These are phyloP conservation scores for Crinitomyces ghanaensis DNA, from an alignment of 805 yeast species.

Conservation along the genomic window DNA sequence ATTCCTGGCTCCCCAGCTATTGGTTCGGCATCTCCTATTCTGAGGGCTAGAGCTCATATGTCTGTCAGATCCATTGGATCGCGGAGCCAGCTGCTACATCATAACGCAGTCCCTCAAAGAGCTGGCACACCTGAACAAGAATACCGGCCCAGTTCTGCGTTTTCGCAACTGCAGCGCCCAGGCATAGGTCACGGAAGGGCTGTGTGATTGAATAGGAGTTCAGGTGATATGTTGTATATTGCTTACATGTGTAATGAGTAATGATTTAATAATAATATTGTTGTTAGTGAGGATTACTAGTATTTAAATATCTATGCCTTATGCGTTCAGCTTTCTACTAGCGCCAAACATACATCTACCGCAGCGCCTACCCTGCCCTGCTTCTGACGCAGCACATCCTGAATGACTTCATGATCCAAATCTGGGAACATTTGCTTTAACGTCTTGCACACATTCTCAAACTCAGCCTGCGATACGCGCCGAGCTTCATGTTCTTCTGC, in stretches of 20 bases:
- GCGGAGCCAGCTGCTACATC: no score
- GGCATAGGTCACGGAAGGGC: conserved; percentile 14
- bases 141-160: conserved; percentile 15
- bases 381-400: conserved; percentile 58
- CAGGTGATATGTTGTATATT: conserved; percentile 2
- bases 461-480: conserved; percentile 33
- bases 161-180: conserved; percentile 12
- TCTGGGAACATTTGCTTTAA: conserved; percentile 65
- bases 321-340: conserved; percentile 9
- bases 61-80: no score
- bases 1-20: no score
- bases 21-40: no score
- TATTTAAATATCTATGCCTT: not conserved
- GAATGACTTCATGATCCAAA: conserved; percentile 54
- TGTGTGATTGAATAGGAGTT: conserved; percentile 1
- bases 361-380: conserved; percentile 59
- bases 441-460: conserved; percentile 35
- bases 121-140: no score
- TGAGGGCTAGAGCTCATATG: no score
- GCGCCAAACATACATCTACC: conserved; percentile 48
- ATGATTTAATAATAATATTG: conserved; percentile 1
- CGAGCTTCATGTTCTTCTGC: conserved; percentile 30
- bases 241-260: not conserved
- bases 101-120: no score
- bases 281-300: not conserved